A percentile compares a stretch with the other conserved stretches of the same genome.
These are phyloP conservation scores for Colletotrichum cuscutae DNA, from an alignment of 2,329 filamentous ascomycete genomes.

Conservation along the genomic window DNA sequence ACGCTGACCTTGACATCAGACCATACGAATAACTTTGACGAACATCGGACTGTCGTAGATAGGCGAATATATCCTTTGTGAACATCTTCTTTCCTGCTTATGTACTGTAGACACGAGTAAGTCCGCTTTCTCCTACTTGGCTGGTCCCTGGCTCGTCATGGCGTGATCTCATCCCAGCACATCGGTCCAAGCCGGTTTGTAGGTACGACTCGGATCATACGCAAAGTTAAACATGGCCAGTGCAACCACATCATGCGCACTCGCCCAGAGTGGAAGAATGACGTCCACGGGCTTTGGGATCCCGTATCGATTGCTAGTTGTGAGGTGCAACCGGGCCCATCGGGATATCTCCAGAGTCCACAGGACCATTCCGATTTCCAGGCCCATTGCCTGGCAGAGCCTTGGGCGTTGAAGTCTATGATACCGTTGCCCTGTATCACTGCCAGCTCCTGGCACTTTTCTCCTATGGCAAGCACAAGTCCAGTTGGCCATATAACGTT, in stretches of 20 bases:
- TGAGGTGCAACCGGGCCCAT: neutral
- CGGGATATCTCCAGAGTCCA: neutral
- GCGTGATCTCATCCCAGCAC: conserved; percentile 2
- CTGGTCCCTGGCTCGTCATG: neutral
- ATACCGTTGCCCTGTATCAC: neutral
- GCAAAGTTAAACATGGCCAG: conserved; percentile 1
- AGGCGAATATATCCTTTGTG: neutral
- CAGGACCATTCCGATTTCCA: neutral
- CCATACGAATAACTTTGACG: neutral
- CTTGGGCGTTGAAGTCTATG: neutral
- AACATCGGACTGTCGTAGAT: neutral
- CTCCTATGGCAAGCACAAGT: neutral
- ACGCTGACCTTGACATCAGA: neutral
- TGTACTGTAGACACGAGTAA: neutral
- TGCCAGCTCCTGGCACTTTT: neutral
- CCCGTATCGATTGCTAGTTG: neutral
- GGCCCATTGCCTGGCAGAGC: neutral
- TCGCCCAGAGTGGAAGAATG: neutral
- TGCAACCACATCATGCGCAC: neutral
- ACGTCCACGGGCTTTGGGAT: neutral
- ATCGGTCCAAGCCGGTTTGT: conserved; percentile 7
- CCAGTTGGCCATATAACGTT: neutral
- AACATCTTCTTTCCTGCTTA: neutral
- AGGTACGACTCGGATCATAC: conserved; percentile 2
- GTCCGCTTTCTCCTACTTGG: neutral